Percentiles rank a stretch among this genome's conserved stretches.
These are phyloP conservation scores for Globisporangium polare DNA, from an alignment of 352 stramenopile genomes.

Conservation along the genomic window DNA sequence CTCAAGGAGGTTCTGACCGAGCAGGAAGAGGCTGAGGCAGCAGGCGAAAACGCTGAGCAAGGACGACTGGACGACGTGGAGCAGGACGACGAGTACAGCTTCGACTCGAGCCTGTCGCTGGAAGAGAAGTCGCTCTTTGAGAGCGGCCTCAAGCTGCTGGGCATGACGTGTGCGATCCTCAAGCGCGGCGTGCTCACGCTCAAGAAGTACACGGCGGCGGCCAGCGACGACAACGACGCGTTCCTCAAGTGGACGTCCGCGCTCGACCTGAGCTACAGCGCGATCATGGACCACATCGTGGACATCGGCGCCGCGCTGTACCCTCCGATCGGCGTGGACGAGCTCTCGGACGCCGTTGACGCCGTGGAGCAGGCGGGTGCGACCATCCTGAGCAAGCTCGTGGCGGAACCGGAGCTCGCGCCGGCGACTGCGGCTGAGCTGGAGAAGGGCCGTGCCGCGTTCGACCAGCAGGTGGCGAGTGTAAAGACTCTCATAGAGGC, in stretches of 20 bases:
- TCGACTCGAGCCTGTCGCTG: slow-evolving; percentile 67
- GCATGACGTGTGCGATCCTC: slow-evolving; percentile 68
- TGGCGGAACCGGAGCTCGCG: slow-evolving; percentile 46
- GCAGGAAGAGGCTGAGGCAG: slow-evolving; percentile 24
- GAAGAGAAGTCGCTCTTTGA: slow-evolving; percentile 70
- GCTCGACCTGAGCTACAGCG: slow-evolving; percentile 62
- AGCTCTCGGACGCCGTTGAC: slow-evolving; percentile 37
- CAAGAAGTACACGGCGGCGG: slow-evolving; percentile 52
- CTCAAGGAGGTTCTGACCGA: slow-evolving; percentile 71
- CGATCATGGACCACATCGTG: slow-evolving; percentile 62
- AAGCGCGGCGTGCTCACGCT: slow-evolving; percentile 82
- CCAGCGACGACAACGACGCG: slow-evolving; percentile 38
- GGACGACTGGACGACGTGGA: slow-evolving; percentile 49
- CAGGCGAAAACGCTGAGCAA: slow-evolving; percentile 16
- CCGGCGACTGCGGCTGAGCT: slow-evolving; percentile 35
- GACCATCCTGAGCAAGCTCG: slow-evolving; percentile 41
- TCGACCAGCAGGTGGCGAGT: slow-evolving; percentile 45
- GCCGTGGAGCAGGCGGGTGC: slow-evolving; percentile 29
- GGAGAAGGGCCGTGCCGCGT: slow-evolving; percentile 38
- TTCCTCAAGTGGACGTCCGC: slow-evolving; percentile 68
- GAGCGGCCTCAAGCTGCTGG: slow-evolving; percentile 60
- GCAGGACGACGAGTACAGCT: slow-evolving; percentile 61
- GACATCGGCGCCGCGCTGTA: slow-evolving; percentile 82
- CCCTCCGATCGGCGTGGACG: slow-evolving; percentile 64
- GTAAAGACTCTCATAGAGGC: slow-evolving; percentile 62